Percentiles rank a stretch among this genome's conserved stretches.
These are phyloP conservation scores for Aspergillus olivimuriae DNA, from an alignment of 495 filamentous ascomycete genomes.

Conservation along the genomic window DNA sequence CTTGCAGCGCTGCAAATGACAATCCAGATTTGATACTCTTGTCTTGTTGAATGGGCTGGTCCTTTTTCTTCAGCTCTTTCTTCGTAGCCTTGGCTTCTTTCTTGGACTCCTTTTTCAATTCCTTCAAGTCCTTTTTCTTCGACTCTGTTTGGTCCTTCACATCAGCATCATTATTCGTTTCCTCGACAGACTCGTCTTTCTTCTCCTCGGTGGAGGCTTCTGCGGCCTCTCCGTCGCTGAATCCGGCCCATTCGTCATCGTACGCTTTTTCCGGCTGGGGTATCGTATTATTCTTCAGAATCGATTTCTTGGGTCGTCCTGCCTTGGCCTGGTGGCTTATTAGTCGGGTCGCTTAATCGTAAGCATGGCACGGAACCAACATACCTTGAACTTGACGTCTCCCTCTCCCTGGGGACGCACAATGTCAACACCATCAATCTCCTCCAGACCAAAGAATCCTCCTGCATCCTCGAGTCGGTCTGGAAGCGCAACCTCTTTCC, in stretches of 20 bases:
- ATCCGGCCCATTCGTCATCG: constrained; percentile 53
- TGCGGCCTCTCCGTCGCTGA: constrained; percentile 37
- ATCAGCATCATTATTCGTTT: constrained; percentile 14
- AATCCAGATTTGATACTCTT: constrained; percentile 24
- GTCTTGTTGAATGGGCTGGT: constrained; percentile 8
- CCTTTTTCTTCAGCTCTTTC: constrained; percentile 29
- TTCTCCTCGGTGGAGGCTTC: constrained; percentile 13
- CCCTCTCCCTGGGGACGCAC: constrained; percentile 38
- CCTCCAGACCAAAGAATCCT: constrained; percentile 90
- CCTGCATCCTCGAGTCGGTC: constrained; percentile 88
- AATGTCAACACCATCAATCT: constrained; percentile 84
- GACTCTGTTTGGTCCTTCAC: constrained; percentile 4
- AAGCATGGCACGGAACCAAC: neutral
- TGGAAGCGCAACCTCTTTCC: constrained; percentile 76
- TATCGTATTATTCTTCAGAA: constrained; percentile 19
- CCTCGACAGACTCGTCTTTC: constrained; percentile 14
- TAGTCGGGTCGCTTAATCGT: neutral
- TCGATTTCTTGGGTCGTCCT: constrained; percentile 33
- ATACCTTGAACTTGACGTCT: constrained; percentile 44
- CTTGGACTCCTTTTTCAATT: constrained; percentile 20
- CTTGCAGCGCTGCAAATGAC: constrained; percentile 34
- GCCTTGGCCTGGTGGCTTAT: constrained; percentile 23
- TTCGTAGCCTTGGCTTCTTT: constrained; percentile 29
- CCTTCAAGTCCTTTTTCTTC: constrained; percentile 28
- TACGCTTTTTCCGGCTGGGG: constrained; percentile 14